Conservation (phyloP, 2,329 filamentous ascomycete genomes). For the Cylindrodendrum hubeiense region DNA sequence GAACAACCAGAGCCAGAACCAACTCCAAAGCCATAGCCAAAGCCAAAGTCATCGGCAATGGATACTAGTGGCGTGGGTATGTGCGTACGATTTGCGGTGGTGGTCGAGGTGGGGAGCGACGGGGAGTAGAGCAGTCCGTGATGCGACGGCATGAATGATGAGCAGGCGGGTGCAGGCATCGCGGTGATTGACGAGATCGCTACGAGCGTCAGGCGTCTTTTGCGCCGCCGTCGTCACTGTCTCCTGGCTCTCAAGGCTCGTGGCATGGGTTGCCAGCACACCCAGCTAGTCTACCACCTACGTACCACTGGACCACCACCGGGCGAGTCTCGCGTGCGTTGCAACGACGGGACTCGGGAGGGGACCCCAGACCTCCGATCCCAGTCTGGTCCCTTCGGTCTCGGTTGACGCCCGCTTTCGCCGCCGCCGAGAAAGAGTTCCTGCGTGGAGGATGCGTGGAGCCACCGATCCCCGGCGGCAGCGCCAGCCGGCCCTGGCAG, state of each 20-base stretch:
- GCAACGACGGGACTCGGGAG: conserved; percentile 8
- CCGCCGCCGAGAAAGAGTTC: conserved; percentile 35
- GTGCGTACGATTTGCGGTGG: conserved; percentile 11
- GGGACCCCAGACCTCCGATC: conserved; percentile 19
- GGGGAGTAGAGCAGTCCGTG: conserved; percentile 18
- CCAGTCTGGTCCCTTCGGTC: conserved; percentile 12
- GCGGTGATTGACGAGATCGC: conserved; percentile 25
- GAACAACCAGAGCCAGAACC: conserved; percentile 28
- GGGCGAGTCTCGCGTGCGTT: conserved; percentile 9
- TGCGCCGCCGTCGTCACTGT: conserved; percentile 25
- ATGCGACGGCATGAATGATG: conserved; percentile 26
- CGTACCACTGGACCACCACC: conserved; percentile 13
- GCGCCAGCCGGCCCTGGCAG: conserved; percentile 22
- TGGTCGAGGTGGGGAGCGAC: conserved; percentile 9
- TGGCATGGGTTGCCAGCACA: not conserved
- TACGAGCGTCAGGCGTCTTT: conserved; percentile 21
- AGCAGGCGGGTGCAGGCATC: conserved; percentile 6
- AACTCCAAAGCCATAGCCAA: conserved; percentile 8
- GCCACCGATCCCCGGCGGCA: conserved; percentile 27
- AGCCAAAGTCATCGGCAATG: conserved; percentile 27
- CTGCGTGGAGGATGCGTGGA: conserved; percentile 40
- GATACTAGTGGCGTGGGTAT: conserved; percentile 17
- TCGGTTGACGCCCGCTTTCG: conserved; percentile 23
- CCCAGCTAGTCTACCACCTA: not conserved
- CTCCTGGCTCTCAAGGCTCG: conserved; percentile 9